Evolutionary conservation across 306 rosid species (phyloP).

Genomic region (Psophocarpus tetragonolobus): DNA sequence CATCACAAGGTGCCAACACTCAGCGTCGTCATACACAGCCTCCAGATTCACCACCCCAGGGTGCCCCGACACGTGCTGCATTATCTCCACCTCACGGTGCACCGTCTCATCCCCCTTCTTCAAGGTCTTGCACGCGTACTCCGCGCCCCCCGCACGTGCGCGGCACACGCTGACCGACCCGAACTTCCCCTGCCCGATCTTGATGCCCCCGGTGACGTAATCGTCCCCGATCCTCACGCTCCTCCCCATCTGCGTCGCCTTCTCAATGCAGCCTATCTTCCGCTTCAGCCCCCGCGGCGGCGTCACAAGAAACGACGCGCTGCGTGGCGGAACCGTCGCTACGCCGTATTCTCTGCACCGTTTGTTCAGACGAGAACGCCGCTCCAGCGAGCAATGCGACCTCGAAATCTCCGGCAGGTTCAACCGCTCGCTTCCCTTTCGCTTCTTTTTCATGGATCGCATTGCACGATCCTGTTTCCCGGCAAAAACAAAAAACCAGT

Average conservation of each 20-base stretch:
- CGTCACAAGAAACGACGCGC: slow-evolving; percentile 47
- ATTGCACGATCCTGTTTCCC: not conserved
- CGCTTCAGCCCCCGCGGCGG: slow-evolving; percentile 74
- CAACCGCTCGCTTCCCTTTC: slow-evolving; percentile 60
- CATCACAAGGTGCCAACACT: slow-evolving; percentile 78
- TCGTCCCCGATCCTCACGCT: slow-evolving; percentile 67
- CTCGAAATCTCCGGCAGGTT: slow-evolving; percentile 40
- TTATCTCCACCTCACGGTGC: slow-evolving; percentile 83
- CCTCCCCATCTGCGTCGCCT: slow-evolving; percentile 69
- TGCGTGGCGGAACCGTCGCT: slow-evolving; percentile 72
- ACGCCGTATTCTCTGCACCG: slow-evolving; percentile 68
- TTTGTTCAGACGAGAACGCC: slow-evolving; percentile 63
- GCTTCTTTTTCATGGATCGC: slow-evolving; percentile 67
- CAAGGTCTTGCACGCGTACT: slow-evolving; percentile 75
- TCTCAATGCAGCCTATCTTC: slow-evolving; percentile 81
- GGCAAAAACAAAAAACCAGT: not conserved
- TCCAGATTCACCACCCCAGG: slow-evolving; percentile 73
- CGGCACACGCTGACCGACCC: slow-evolving; percentile 66
- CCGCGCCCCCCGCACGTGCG: slow-evolving; percentile 51
- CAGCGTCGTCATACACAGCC: slow-evolving; percentile 76
- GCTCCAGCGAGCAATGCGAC: slow-evolving; percentile 62
- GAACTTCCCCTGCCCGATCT: slow-evolving; percentile 69
- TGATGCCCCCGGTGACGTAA: slow-evolving; percentile 52
- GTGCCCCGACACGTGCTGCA: slow-evolving; percentile 87
- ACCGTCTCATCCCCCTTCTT: slow-evolving; percentile 73